Evolutionary conservation across 768 basidiomycete species (phyloP).

Genomic region (Tricholoma furcatifolium): DNA sequence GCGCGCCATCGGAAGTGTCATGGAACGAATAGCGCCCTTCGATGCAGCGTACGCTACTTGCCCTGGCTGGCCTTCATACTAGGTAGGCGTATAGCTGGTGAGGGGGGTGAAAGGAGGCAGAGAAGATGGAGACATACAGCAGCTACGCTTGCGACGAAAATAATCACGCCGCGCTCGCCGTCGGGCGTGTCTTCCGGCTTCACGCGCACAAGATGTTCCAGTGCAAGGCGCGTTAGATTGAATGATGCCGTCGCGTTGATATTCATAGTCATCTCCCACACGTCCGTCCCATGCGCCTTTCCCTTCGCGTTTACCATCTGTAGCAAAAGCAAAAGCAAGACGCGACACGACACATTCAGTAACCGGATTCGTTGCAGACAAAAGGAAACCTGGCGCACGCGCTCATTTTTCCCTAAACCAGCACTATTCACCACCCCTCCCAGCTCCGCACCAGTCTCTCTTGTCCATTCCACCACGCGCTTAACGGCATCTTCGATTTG

Average conservation of each 20-base stretch:
- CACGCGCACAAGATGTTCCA: conserved; percentile 49
- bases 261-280: conserved; percentile 51
- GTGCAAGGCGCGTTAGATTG: conserved; percentile 53
- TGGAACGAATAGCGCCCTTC: conserved; percentile 56
- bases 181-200: conserved; percentile 43
- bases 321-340: conserved; percentile 48
- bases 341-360: conserved; percentile 60
- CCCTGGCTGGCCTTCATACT: conserved; percentile 60
- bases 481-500: conserved; percentile 23
- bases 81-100: not conserved
- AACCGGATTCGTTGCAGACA: conserved; percentile 31
- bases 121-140: conserved; percentile 34
- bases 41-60: conserved; percentile 57
- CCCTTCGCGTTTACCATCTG: conserved; percentile 47
- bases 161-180: conserved; percentile 54
- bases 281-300: conserved; percentile 45
- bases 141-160: conserved; percentile 57
- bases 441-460: too few species aligned
- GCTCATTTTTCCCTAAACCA: too few species aligned
- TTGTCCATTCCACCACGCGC: too few species aligned
- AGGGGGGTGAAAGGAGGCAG: not conserved
- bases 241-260: conserved; percentile 62
- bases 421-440: too few species aligned
- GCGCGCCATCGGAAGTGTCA: conserved; percentile 62
- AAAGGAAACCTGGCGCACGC: too few species aligned